Conservation (phyloP, 352 stramenopile genomes). For the Phytophthora boehmeriae region DNA sequence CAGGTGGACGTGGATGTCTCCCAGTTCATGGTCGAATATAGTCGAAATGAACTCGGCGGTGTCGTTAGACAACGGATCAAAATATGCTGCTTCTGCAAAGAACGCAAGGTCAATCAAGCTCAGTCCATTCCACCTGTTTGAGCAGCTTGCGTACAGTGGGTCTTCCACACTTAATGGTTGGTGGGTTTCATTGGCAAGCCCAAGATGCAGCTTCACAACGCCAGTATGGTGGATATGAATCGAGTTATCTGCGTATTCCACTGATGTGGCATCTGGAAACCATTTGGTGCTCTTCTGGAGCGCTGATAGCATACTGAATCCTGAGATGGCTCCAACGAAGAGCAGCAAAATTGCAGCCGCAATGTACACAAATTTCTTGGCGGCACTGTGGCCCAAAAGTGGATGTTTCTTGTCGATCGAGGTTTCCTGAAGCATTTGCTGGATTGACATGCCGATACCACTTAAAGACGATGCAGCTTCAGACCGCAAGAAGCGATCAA, state of each 20-base stretch:
- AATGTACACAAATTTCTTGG: conserved; percentile 72
- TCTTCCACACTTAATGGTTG: conserved; percentile 47
- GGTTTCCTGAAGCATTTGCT: conserved; percentile 72
- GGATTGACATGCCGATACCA: conserved; percentile 55
- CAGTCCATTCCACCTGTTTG: conserved; percentile 76
- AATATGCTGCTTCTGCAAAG: conserved; percentile 89
- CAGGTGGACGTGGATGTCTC: conserved; percentile 57
- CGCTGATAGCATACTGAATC: conserved; percentile 78
- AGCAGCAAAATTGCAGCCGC: conserved; percentile 65
- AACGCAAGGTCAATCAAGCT: conserved; percentile 85
- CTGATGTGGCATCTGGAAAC: conserved; percentile 79
- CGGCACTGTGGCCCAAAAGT: conserved; percentile 54
- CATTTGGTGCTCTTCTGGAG: conserved; percentile 74
- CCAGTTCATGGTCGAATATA: conserved; percentile 59
- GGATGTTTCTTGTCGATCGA: conserved; percentile 45
- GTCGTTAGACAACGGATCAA: conserved; percentile 85
- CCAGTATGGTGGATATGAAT: conserved; percentile 88
- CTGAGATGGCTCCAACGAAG: conserved; percentile 72
- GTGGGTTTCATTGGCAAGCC: conserved; percentile 53
- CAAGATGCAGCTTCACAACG: conserved; percentile 85
- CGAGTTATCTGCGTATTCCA: conserved; percentile 61
- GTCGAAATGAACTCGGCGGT: conserved; percentile 69
- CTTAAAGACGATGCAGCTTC: conserved; percentile 54
- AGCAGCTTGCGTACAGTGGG: conserved; percentile 77
- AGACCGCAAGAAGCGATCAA: conserved; percentile 69